Percentiles rank a stretch among this genome's conserved stretches.
phyloP scores from a whole-genome alignment of 140 eudicot species.

The Oenanthe javanica region DNA sequence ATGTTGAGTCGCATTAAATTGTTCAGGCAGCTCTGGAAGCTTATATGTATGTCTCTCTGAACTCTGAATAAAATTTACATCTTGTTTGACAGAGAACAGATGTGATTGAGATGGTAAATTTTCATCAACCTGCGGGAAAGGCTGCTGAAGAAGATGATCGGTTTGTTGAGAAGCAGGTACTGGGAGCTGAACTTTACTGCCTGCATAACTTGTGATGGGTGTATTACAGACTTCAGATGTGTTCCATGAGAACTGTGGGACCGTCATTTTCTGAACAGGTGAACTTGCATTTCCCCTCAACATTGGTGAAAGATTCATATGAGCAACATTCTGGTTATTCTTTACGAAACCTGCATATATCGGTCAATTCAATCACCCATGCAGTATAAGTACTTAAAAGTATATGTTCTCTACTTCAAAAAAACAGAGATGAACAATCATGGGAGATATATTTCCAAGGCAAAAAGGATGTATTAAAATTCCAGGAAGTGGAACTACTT shows the following conservation, averaged over 20 bases:
- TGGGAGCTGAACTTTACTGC: slow-evolving; percentile 15
- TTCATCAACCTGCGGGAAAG: slow-evolving; percentile 15
- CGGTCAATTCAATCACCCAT: background rate
- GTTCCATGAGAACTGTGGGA: slow-evolving; percentile 8
- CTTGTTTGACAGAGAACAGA: slow-evolving; percentile 1
- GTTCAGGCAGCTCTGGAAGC: slow-evolving; percentile 12
- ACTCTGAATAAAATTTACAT: background rate
- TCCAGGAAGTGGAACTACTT: background rate
- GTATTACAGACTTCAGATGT: background rate
- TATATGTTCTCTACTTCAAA: background rate
- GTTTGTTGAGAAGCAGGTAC: slow-evolving; percentile 11
- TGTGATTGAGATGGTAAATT: slow-evolving; percentile 15
- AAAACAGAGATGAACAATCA: background rate
- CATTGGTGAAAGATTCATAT: slow-evolving; percentile 16
- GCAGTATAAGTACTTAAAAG: background rate
- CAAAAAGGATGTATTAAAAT: background rate
- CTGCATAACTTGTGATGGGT: slow-evolving; percentile 15
- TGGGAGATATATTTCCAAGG: background rate
- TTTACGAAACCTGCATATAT: background rate
- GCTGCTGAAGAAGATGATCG: slow-evolving; percentile 20
- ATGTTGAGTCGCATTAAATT: slow-evolving; percentile 3
- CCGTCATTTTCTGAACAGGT: slow-evolving; percentile 19
- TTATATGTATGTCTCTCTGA: background rate
- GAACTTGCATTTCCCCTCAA: slow-evolving; percentile 27
- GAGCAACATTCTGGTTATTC: slow-evolving; percentile 6